Evolutionary conservation across 495 filamentous ascomycete genomes (phyloP), one percentile per base, ranked within the genome.

Genomic region (Choiromyces venosus): DNA sequence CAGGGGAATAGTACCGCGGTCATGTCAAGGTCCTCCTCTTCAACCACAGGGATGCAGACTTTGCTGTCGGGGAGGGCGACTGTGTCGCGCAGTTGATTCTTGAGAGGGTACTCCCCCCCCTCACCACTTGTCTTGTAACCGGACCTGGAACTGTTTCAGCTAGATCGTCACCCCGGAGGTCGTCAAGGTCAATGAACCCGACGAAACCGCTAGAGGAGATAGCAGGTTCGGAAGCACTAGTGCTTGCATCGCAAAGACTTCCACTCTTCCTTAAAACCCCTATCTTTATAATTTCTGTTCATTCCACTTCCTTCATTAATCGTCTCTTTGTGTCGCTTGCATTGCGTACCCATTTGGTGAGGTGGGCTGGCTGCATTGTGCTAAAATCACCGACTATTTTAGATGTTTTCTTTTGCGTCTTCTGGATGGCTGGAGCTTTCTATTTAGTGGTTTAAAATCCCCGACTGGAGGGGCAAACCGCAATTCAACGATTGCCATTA

Each of bases 161-260:
- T 75, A 89, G 86, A 98, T 98, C 73, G 92, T 89, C 76, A 97
- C 93, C 44, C 94, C 95, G 12, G 92, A 96, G 46, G 91, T 98
- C 33, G 79, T 90, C 68, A 93, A 95, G 78, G 95, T 97, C 12
- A 86, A 91, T 83, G 88, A 93, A 84, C 83, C 98, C 73, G 93
- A 95, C 81, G 93, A 93, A 87, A 97, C 92, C 79, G 91, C 94
- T 33, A 85, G 95, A 67, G 95, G 95, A 35, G 93, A 88, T 0
- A 94, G 93, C 25, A 95, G 95, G 12, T 99, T 99, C 79, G 95
- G 95, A 40, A 97, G 93, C 79, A 99, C 95, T 19, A 95, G 94
- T 18, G 79, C 72, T 77, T 12, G 25, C 25, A 0, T 61, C 25
- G 52, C 25, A 29, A 29, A 61, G 52, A 33, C 4, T 52, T n/a